Evolutionary conservation across 2,329 filamentous ascomycete genomes (phyloP), one percentile per base, ranked within the genome.

Genomic region (Curvularia spicifera): DNA sequence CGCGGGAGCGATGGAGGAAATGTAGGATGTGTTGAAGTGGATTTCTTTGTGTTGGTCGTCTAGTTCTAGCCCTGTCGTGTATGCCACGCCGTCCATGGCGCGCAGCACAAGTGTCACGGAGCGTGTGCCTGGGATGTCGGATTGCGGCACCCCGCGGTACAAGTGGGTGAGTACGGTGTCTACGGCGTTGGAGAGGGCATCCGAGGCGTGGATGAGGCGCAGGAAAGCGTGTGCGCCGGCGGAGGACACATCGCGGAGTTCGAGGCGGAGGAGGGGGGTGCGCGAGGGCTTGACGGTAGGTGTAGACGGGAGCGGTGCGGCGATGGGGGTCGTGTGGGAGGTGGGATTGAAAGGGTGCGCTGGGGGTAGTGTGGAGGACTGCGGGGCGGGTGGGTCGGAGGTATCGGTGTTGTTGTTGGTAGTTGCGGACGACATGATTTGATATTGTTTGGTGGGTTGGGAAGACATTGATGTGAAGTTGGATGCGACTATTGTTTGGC

Each of bases 31-130:
- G 15, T 87, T 93, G 76, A 98, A 84, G 78, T 97, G 92, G 62
- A 97, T 95, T 75, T 97, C 93, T 73, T 97, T 97, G 81, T 97
- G 92, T 71, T 95, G 90, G 60, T 83, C 67, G 77, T 97, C 93
- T 10, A 96, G 83, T 39, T 93, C 89, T 9, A 82, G 85, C 62
- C 91, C 91, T 0, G 86, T 92, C 1, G 94, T 97, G 80, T 97
- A 96, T 20, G 94, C 94, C 4, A 98, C 91, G 49, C 94, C 94
- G 47, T 80, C 82, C 85, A 96, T 93, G 64, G 87, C 82, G 29
- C 91, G 87, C 4, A 98, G 81, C 59, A 97, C 83, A 35, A 98
- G 79, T 0, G 93, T 97, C 18, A 98, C 87, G 51, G 91, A 96
- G 59, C 92, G 89, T 9, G 91, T 95, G n/a, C 85, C 82, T 0